Evolutionary conservation across 1,284 basidiomycete genomes (phyloP), one percentile per base, ranked within the genome.

Genomic region (Trichosporon sp.): DNA sequence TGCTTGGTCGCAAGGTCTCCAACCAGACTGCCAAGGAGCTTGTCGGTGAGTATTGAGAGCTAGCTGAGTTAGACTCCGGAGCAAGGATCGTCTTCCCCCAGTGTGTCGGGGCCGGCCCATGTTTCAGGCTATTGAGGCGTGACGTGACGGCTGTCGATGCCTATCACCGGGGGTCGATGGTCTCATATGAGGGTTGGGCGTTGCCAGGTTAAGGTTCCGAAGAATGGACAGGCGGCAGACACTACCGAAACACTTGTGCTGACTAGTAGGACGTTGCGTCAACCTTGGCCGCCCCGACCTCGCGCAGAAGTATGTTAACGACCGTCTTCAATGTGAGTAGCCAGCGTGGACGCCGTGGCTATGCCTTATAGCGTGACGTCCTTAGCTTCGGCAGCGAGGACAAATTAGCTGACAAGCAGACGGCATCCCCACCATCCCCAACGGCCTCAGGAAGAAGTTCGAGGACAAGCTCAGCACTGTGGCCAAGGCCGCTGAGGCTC

Each of bases 221-320:
- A 31, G 12, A 14, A 61, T n/a, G 31, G 16, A 3, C 31, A 35
- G 56, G 31, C 56, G 14, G 11, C 51, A 26, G 4, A 0, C 35
- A 38, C 16, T 2, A 26, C 26, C 43, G 1, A 19, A 32, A 8
- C 32, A 46, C 11, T 2, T n/a, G n/a, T 5, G 31, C 69, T 70
- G 32, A 70, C 59, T 0, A 4, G n/a, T 66, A 73, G 72, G 74
- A 35, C 74, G 74, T 35, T 75, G 74, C 67, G 68, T 75, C 69
- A 71, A 71, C 68, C 70, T 75, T 31, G 72, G 70, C 7, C 70
- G 72, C 40, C 65, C 70, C 19, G 74, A 75, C 51, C 68, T 75
- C n/a, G 74, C 74, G 10, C 54, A 71, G 31, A 65, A 68, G 65
- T 73, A 68, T 65, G 61, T 40, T 32, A 10, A 26, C 5, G 65